Evolutionary conservation across 2,329 filamentous ascomycete genomes (phyloP).

Genomic region (Xylaria sp.): DNA sequence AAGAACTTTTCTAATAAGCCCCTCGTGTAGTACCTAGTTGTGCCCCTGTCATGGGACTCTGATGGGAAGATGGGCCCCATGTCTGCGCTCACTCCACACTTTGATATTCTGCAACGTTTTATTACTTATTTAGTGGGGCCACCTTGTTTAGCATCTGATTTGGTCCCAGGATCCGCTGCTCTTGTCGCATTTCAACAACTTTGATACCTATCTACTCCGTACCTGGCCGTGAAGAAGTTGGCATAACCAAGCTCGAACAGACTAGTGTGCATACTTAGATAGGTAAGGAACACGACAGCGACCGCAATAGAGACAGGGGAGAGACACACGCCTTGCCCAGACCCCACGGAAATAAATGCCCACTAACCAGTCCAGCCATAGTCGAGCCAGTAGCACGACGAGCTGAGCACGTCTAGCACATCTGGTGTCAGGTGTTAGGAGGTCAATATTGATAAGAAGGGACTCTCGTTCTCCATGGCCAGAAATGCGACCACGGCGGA

Average conservation of each 20-base stretch:
- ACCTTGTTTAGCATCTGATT: slow-evolving; percentile 14
- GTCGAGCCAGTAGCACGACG: slow-evolving; percentile 16
- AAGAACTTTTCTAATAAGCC: slow-evolving; percentile 4
- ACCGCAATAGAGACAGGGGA: not conserved
- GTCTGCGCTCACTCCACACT: not conserved
- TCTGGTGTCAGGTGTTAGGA: not conserved
- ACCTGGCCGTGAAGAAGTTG: slow-evolving; percentile 4
- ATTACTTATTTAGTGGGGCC: slow-evolving; percentile 13
- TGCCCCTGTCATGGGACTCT: too few species aligned
- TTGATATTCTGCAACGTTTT: slow-evolving; percentile 29
- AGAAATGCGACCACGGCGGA: slow-evolving; percentile 21
- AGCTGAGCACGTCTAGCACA: slow-evolving; percentile 17
- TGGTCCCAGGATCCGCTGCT: slow-evolving; percentile 11
- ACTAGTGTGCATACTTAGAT: too few species aligned
- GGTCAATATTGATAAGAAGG: slow-evolving; percentile 14
- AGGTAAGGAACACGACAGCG: not conserved
- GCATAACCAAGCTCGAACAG: slow-evolving; percentile 4
- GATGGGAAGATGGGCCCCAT: not conserved
- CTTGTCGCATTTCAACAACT: not conserved
- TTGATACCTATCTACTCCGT: not conserved
- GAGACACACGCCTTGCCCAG: slow-evolving; percentile 7
- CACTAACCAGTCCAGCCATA: slow-evolving; percentile 11
- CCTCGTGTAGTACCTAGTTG: too few species aligned
- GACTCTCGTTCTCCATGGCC: not conserved
- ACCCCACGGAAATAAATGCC: not conserved